These are phyloP conservation scores for Pulveroboletus sp. DNA, from an alignment of 768 basidiomycete genomes.

Conservation along the genomic window DNA sequence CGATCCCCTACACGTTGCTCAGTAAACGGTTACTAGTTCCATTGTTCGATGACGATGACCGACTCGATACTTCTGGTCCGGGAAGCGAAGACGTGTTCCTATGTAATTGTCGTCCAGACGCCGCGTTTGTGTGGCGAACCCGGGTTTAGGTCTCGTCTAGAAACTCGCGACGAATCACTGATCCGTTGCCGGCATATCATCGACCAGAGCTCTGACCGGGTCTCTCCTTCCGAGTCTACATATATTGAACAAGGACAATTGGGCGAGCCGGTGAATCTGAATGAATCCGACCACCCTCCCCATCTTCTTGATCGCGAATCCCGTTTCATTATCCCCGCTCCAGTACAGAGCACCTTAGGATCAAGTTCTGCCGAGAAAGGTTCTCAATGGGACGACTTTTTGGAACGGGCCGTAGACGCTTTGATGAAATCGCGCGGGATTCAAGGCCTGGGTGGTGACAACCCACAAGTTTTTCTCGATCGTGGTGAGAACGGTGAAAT, in stretches of 20 bases:
- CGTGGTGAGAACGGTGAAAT: conserved; percentile 39
- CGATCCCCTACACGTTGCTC: conserved; percentile 1
- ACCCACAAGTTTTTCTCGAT: conserved; percentile 41
- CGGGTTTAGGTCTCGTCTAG: conserved; percentile 77
- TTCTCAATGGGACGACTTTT: conserved; percentile 20
- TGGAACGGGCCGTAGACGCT: conserved; percentile 28
- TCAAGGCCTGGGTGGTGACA: conserved; percentile 26
- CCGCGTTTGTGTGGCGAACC: conserved; percentile 92
- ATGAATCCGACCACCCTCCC: conserved; percentile 54
- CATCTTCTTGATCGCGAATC: conserved; percentile 47
- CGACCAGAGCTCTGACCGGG: conserved; percentile 14
- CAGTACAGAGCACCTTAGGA: conserved; percentile 18
- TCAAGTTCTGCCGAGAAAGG: conserved; percentile 16
- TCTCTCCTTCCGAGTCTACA: conserved; percentile 24
- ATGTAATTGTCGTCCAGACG: conserved; percentile 91
- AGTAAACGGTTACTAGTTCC: conserved; percentile 54
- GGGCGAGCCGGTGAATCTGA: conserved; percentile 34
- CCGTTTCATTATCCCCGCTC: conserved; percentile 38
- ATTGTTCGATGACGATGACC: conserved; percentile 92
- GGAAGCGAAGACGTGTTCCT: conserved; percentile 90
- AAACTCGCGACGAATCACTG: conserved; percentile 59
- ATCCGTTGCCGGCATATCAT: conserved; percentile 82
- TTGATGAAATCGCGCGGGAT: conserved; percentile 31
- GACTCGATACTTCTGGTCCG: conserved; percentile 90
- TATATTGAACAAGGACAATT: conserved; percentile 30